Base-by-base conservation (phyloP, 257 asterid species). In the Primulina huaijiensis region DNA sequence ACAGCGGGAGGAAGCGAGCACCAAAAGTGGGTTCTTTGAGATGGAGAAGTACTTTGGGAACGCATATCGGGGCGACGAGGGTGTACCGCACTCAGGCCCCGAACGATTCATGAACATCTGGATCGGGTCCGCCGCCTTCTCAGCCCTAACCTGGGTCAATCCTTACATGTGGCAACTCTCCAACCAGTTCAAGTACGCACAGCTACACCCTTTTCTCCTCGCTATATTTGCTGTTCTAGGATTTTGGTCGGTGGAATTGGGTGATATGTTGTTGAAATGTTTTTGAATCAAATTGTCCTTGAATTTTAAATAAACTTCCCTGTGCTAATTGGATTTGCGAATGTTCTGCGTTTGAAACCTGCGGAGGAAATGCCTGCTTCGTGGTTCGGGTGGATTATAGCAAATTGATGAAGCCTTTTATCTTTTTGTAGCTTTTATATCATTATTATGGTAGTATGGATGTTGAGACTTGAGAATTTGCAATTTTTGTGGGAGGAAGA, bases 111-210 rank as follows among this genome's bases (percentile, higher is more conserved):
- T 65, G 27, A 87, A 85, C 77, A 89, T 86, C 25, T 90, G 97
- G 99, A 30, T 87, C 6, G 97, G 96, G 23, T 77, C 96, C 23
- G 80, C 79, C 12, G 77, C 82, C 72, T 93, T 90, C 96, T 83
- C 96, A 55, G 96, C 83, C 37, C 74, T 89, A 76, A 74, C 96
- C 79, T 90, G 85, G 83, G 3, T 64, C 75, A 74, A 85, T 76
- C 99, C 97, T 61, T 89, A 89, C 90, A 80, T 90, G 75, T 93
- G 99, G 99, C 86, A 83, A 46, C 89, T 90, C 77, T 68, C 96
- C 68, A 85, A 76, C 78, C 90, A 87, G 71, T 77, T 67, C 90
- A 93, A 93, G 97, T 93, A 90, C 5, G 6, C 17, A 27, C 2
- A 27, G 30, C 30, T 27, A 27, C 30, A 27, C 56, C 46, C 38